A percentile compares a stretch with the other conserved stretches of the same genome.
These are phyloP conservation scores for Raffaelea deltoideospora DNA, from an alignment of 2,329 filamentous ascomycete species.

Conservation along the genomic window DNA sequence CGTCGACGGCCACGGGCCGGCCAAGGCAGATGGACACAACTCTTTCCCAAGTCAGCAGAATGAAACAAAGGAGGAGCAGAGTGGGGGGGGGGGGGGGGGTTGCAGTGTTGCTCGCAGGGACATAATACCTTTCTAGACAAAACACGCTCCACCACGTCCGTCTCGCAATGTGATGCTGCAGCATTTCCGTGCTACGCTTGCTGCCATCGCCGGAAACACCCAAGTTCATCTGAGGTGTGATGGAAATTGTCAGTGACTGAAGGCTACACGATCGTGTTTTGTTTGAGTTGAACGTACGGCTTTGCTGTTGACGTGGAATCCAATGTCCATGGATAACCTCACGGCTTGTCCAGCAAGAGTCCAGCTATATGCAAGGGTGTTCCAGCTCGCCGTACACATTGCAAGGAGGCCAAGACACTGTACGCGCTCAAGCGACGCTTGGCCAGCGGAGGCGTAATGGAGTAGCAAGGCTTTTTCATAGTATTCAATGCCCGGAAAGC, in stretches of 20 bases:
- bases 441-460: constrained; percentile 13
- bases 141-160: constrained; percentile 17
- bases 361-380: constrained; percentile 16
- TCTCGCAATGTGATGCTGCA: constrained; percentile 11
- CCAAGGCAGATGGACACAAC: constrained; percentile 15
- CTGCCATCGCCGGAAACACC: not conserved
- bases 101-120: no score
- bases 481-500: constrained; percentile 11
- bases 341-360: constrained; percentile 14
- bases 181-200: not conserved
- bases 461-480: constrained; percentile 13
- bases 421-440: constrained; percentile 14
- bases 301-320: constrained; percentile 12
- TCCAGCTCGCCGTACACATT: constrained; percentile 17
- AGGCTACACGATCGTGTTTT: no score
- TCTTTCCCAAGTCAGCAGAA: constrained; percentile 4
- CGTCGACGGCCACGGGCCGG: constrained; percentile 13
- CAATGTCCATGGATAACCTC: constrained; percentile 14
- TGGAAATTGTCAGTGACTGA: no score
- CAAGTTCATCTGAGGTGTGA: constrained; percentile 1
- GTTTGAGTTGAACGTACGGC: constrained; percentile 5
- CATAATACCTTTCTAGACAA: constrained; percentile 12
- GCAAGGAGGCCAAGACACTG: constrained; percentile 15
- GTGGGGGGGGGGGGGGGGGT: no score
- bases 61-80: not conserved